Conservation (phyloP, 768 basidiomycete genomes). For the Mycena kentingensis region DNA sequence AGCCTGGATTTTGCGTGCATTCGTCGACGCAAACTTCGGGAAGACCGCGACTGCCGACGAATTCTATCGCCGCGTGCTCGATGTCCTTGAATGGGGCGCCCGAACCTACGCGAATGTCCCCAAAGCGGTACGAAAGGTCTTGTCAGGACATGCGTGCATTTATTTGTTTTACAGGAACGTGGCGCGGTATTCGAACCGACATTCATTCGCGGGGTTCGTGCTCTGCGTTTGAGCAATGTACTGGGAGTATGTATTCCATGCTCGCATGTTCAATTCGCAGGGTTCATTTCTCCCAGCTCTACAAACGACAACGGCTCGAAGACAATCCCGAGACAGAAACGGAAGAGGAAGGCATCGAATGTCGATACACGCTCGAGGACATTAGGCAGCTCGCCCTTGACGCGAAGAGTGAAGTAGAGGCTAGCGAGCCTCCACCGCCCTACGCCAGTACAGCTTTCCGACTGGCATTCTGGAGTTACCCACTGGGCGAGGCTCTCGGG, state of each 20-base stretch:
- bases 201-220: slow-evolving; percentile 45
- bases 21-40: slow-evolving; percentile 9
- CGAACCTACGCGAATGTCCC: slow-evolving; percentile 42
- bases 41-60: slow-evolving; percentile 34
- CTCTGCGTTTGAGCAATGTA: slow-evolving; percentile 35
- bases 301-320: background rate
- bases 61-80: slow-evolving; percentile 38
- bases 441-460: slow-evolving; percentile 32
- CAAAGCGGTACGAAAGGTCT: slow-evolving; percentile 1
- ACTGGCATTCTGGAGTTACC: slow-evolving; percentile 40
- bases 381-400: slow-evolving; percentile 34
- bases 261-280: background rate
- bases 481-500: slow-evolving; percentile 39
- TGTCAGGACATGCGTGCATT: background rate
- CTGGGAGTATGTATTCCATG: slow-evolving; percentile 31
- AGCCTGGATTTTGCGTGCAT: slow-evolving; percentile 13
- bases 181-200: slow-evolving; percentile 45
- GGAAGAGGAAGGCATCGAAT: slow-evolving; percentile 7
- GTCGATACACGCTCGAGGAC: slow-evolving; percentile 29
- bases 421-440: slow-evolving; percentile 22
- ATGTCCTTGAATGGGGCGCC: slow-evolving; percentile 46
- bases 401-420: slow-evolving; percentile 34
- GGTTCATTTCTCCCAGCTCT: background rate
- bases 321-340: background rate
- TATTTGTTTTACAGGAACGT: slow-evolving; percentile 26